These are phyloP conservation scores for Phytopythium chamaehyphon DNA, from an alignment of 352 stramenopile species.

Conservation along the genomic window DNA sequence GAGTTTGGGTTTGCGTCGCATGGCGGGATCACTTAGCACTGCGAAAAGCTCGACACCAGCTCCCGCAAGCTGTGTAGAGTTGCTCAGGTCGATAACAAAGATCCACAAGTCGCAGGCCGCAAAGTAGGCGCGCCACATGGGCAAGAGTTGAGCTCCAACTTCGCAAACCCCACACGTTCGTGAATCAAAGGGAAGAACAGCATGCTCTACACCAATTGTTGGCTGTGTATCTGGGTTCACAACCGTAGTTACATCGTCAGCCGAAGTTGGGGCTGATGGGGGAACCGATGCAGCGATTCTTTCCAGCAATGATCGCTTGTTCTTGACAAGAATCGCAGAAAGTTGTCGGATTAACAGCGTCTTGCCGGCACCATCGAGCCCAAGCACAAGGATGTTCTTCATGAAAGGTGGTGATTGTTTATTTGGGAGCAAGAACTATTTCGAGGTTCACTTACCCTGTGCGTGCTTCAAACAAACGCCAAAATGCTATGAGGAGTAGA, in stretches of 20 bases:
- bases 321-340: slow-evolving; percentile 32
- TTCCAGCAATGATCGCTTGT: slow-evolving; percentile 36
- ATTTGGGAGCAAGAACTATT: no score
- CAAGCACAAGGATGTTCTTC: slow-evolving; percentile 56
- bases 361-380: slow-evolving; percentile 65
- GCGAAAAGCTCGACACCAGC: slow-evolving; percentile 64
- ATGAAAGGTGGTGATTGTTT: no score
- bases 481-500: no score
- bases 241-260: slow-evolving; percentile 12
- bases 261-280: slow-evolving; percentile 10
- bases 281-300: slow-evolving; percentile 27
- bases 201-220: slow-evolving; percentile 62
- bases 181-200: slow-evolving; percentile 36
- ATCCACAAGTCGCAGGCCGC: slow-evolving; percentile 62
- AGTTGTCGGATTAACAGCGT: slow-evolving; percentile 68
- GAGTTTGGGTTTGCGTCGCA: slow-evolving; percentile 56
- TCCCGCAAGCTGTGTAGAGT: slow-evolving; percentile 38
- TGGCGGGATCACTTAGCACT: slow-evolving; percentile 43
- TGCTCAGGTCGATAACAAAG: slow-evolving; percentile 63
- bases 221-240: slow-evolving; percentile 44
- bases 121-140: slow-evolving; percentile 75
- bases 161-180: slow-evolving; percentile 47
- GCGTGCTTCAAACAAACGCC: no score
- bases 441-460: not conserved
- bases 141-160: slow-evolving; percentile 57